These are phyloP conservation scores for Dryadomyces sulphureus DNA, from an alignment of 2,329 filamentous ascomycete genomes.

Conservation along the genomic window DNA sequence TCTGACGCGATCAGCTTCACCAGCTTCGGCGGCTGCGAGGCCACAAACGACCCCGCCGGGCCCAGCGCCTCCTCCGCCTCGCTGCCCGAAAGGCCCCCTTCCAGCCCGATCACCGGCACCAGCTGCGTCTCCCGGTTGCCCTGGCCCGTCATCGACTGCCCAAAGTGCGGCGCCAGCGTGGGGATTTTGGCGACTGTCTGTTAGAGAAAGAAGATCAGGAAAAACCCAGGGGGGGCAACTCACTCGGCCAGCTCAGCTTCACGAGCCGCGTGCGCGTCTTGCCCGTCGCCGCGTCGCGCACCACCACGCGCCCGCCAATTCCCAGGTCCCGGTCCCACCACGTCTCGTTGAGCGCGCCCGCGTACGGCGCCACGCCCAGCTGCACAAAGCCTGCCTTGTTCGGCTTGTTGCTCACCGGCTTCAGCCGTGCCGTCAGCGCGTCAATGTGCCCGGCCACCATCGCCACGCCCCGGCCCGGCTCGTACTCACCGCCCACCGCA, in stretches of 20 bases:
- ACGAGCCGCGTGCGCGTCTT: constrained; percentile 74
- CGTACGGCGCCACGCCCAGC: constrained; percentile 85
- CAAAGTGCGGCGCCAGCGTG: constrained; percentile 88
- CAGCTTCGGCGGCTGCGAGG: constrained; percentile 72
- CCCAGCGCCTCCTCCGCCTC: constrained; percentile 28
- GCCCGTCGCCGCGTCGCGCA: constrained; percentile 55
- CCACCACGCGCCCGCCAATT: constrained; percentile 77
- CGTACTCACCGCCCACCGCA: constrained; percentile 19
- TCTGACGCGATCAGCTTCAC: constrained; percentile 70
- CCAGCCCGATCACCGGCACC: constrained; percentile 84
- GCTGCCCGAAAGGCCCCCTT: constrained; percentile 41
- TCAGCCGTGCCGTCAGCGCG: constrained; percentile 76
- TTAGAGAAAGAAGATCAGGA: neutral
- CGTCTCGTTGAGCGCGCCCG: constrained; percentile 70
- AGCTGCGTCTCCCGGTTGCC: constrained; percentile 85
- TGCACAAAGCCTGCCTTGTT: constrained; percentile 75
- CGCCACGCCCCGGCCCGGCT: constrained; percentile 21
- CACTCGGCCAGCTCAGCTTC: constrained; percentile 79
- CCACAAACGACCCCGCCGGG: constrained; percentile 55
- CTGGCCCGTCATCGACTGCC: constrained; percentile 50
- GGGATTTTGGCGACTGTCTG: constrained; percentile 63
- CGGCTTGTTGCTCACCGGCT: constrained; percentile 78
- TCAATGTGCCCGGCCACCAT: constrained; percentile 79
- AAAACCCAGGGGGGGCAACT: constrained; percentile 10
- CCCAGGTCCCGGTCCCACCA: constrained; percentile 97